Evolutionary conservation across 306 rosid genomes (phyloP), one percentile per base, ranked within the genome.

Genomic region (Prunus mongolica): DNA sequence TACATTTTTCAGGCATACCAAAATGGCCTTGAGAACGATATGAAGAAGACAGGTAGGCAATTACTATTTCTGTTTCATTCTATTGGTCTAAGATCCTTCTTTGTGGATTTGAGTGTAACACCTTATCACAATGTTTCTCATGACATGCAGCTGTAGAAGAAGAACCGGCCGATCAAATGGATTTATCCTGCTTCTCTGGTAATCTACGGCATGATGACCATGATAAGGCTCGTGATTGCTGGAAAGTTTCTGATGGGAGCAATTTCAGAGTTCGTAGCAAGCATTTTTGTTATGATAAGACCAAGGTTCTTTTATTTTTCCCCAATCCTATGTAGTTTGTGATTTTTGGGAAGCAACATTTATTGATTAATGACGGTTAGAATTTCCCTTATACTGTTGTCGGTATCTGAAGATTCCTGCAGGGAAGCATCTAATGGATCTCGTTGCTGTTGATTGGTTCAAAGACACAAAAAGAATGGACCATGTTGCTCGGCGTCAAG

Each of bases 381-480:
- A 67, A 28, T 62, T 79, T 55, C 75, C 79, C 87, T 84, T 74
- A 77, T 85, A 72, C 75, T 50, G 72, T 75, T 76, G 72, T 64
- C 67, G 82, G 60, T 78, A 41, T 76, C 12, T 76, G 74, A 81
- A 95, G 99, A 86, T 89, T 79, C 96, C 93, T 76, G 99, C 99
- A 2, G 99, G 99, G 50, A 95, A 95, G 81, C 99, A 90, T 86
- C 61, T 95, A 47, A 86, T 92, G 90, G 99, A 95, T 89, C 99
- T 95, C 2, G 96, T 92, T 74, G 93, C 99, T 49, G 99, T 95
- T 72, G 99, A 95, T 85, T 95, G 99, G 99, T 91, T 95, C 79
- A 95, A 91, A 89, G 99, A 92, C 84, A 85, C 96, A 27, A 95
- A 95, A 86, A 88, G 97, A 85, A 95, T 95, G 89, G 99, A 95